phyloP scores from a whole-genome alignment of 2,329 filamentous ascomycete species.

The Alternaria gansuensis region DNA sequence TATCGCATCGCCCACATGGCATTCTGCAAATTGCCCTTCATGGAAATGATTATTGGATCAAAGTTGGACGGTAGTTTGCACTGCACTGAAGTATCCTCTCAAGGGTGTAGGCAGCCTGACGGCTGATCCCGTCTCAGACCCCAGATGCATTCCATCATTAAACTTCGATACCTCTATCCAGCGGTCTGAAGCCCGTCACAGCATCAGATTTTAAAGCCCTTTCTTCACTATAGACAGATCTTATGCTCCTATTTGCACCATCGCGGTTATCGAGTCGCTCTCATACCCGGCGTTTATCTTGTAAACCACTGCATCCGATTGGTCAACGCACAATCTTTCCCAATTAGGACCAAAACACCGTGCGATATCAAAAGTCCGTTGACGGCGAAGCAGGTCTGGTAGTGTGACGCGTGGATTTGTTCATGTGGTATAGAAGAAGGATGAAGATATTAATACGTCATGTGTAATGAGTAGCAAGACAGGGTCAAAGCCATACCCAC shows the following conservation, averaged over 20 bases:
- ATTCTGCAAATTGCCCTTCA: not conserved
- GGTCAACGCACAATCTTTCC: slow-evolving; percentile 24
- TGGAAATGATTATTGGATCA: not conserved
- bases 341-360: slow-evolving; percentile 17
- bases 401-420: not conserved
- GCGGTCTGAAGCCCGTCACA: not conserved
- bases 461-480: not conserved
- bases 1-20: not conserved
- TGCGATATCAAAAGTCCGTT: slow-evolving; percentile 14
- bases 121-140: not conserved
- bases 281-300: not conserved
- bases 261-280: not conserved
- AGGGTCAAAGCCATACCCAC: slow-evolving; percentile 2
- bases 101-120: not conserved
- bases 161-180: not conserved
- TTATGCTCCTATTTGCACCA: not conserved
- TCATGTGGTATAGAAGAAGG: not conserved
- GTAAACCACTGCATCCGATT: slow-evolving; percentile 5
- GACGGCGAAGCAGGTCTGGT: slow-evolving; percentile 12
- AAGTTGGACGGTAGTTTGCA: not conserved
- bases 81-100: not conserved
- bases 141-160: not conserved
- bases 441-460: slow-evolving; percentile 7
- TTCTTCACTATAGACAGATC: not conserved
- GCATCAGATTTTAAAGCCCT: not conserved